phyloP scores from a whole-genome alignment of 1,284 basidiomycete genomes.

The Anthracocystis setariae region DNA sequence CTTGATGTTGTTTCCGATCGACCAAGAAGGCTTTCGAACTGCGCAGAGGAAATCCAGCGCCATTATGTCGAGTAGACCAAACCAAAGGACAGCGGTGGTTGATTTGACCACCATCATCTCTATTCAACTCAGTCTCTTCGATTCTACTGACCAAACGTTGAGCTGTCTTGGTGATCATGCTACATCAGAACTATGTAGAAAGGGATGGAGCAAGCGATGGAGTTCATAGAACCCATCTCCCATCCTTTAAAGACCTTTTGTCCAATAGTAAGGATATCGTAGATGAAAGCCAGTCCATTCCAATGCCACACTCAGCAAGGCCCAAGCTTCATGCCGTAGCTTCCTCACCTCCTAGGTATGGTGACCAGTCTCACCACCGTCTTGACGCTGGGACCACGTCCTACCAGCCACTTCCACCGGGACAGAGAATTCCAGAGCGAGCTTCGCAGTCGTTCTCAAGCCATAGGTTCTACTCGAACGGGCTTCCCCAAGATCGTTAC shows the following conservation, averaged over 20 bases:
- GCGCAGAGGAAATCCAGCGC: not conserved
- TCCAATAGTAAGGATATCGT: slow-evolving; percentile 7
- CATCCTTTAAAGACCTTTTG: slow-evolving; percentile 28
- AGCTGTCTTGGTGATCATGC: slow-evolving; percentile 2
- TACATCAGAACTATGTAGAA: not conserved
- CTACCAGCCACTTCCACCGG: no score
- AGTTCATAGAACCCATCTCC: not conserved
- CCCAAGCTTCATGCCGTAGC: no score
- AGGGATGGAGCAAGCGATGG: no score
- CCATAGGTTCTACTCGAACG: not conserved
- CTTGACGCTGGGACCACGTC: no score
- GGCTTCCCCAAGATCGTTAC: no score
- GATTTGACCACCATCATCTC: not conserved
- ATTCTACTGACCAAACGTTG: no score
- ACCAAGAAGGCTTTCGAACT: not conserved
- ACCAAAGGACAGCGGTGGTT: not conserved
- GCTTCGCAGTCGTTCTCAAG: not conserved
- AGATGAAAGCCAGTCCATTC: no score
- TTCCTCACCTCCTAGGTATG: no score
- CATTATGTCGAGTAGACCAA: not conserved
- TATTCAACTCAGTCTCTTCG: not conserved
- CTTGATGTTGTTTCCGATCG: not conserved
- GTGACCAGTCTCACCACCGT: no score
- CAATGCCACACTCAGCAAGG: no score
- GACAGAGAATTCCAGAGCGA: no score